Evolutionary conservation across 2,329 filamentous ascomycete species (phyloP), one percentile per base, ranked within the genome.

Genomic region (Arthroderma uncinatum): DNA sequence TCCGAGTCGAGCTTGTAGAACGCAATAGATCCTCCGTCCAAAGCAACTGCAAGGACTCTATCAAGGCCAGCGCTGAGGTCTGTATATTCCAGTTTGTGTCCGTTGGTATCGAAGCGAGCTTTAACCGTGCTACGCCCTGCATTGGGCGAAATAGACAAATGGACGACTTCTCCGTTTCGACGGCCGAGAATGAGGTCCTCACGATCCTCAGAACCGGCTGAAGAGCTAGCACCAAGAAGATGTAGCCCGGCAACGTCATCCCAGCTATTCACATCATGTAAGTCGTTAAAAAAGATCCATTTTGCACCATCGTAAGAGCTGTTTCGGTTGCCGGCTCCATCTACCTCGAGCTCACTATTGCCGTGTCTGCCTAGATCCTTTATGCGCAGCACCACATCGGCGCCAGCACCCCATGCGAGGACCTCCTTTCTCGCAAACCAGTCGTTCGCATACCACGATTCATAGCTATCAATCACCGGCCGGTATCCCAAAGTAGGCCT

Each of bases 241-340:
- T 79, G 78, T 53, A 85, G 60, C 30, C 76, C 74, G 16, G 79
- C 80, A 34, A 85, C 79, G 65, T 85, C 82, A 64, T 84, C 80
- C 56, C 76, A 54, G 73, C 81, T 72, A 61, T 80, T 79, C 23
- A 69, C 67, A 47, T 76, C 71, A 6, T 77, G 71, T 4, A 77
- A 68, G 12, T 79, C 76, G 57, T 76, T 76, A 62, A 81, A 82
- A 2, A 76, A 72, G 36, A 74, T 71, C 79, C 79, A 83, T n/a
- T 39, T 33, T 67, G 66, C 57, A 68, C 69, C 56, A 66, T 64
- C 48, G 40, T 57, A 14, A 60, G 63, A 55, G 19, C 39, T 37
- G 5, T 53, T 53, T 63, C 58, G 36, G 66, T 62, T 30, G 64
- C 64, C 37, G 16, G 21, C 9, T 21, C 42, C 42, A 2, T 47